Conservation (phyloP, 2,329 filamentous ascomycete genomes). For the Aspergillus ustus region DNA sequence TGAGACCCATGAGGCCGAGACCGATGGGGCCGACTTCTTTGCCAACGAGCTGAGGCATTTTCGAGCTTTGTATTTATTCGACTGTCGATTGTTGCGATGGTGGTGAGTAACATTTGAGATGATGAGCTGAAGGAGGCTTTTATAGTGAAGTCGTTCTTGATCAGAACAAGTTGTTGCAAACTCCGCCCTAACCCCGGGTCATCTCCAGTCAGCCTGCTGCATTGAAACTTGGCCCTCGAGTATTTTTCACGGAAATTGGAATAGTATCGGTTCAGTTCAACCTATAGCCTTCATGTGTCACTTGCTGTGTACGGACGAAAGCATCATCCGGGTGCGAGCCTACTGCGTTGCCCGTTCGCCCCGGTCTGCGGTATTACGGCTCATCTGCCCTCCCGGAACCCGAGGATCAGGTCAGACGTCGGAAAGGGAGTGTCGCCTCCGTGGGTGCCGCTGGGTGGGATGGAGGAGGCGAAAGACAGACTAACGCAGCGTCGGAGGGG, state of each 20-base stretch:
- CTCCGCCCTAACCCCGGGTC: background rate
- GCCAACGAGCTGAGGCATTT: background rate
- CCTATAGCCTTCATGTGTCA: background rate
- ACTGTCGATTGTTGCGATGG: background rate
- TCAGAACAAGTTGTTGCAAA: background rate
- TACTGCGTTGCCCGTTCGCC: too few relatives aligned
- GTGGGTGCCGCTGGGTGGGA: background rate
- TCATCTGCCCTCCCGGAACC: background rate
- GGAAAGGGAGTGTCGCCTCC: background rate
- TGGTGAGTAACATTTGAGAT: background rate
- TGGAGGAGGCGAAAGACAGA: background rate
- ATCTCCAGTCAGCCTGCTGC: background rate
- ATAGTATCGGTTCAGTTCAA: background rate
- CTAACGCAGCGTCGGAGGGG: background rate
- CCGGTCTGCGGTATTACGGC: too few relatives aligned
- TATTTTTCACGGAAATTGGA: background rate
- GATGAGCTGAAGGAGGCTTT: background rate
- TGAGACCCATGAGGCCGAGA: constrained; percentile 10
- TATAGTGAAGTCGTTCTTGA: background rate
- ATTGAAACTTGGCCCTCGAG: background rate
- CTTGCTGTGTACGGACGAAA: background rate
- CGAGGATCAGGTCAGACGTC: background rate
- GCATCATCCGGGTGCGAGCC: background rate
- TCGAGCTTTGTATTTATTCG: background rate
- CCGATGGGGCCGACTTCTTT: constrained; percentile 8